phyloP scores from a whole-genome alignment of 2,329 filamentous ascomycete species.

The Celoporthe dispersa region DNA sequence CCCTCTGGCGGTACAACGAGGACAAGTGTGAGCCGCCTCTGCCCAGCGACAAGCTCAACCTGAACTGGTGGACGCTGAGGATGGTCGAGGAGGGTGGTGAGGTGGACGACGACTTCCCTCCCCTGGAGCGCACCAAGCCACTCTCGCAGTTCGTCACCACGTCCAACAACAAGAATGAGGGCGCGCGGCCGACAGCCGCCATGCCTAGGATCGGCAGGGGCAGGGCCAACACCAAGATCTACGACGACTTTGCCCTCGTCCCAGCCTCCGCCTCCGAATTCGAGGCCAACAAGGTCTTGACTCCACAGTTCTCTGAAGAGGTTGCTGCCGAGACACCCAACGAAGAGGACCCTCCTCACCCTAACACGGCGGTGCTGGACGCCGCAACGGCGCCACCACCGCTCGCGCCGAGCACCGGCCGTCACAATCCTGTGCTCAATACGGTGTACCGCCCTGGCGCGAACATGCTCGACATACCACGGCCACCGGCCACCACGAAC shows the following conservation, averaged over 20 bases:
- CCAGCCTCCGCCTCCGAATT: constrained; percentile 72
- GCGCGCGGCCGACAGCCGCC: constrained; percentile 27
- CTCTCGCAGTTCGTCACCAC: constrained; percentile 66
- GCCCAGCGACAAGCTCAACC: constrained; percentile 68
- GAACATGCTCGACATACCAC: constrained; percentile 61
- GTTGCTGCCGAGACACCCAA: constrained; percentile 41
- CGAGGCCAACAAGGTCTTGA: constrained; percentile 69
- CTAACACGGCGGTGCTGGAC: constrained; percentile 37
- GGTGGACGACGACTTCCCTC: constrained; percentile 83
- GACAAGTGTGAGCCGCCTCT: constrained; percentile 74
- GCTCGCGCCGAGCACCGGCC: constrained; percentile 29
- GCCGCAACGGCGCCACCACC: constrained; percentile 16
- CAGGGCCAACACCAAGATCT: constrained; percentile 77
- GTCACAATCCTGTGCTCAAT: constrained; percentile 64
- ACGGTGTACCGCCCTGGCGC: constrained; percentile 62
- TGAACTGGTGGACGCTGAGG: constrained; percentile 81
- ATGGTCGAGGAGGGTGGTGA: constrained; percentile 87
- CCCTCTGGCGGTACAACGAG: constrained; percentile 77
- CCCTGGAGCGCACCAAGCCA: constrained; percentile 73
- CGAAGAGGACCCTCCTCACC: constrained; percentile 55
- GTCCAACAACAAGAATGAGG: constrained; percentile 30
- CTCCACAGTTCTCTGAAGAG: constrained; percentile 68
- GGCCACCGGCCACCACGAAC: constrained; percentile 48
- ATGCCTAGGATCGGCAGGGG: constrained; percentile 68
- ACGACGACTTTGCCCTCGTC: constrained; percentile 82